phyloP scores from a whole-genome alignment of 1,284 basidiomycete genomes.

The Ganoderma leucocontextum region DNA sequence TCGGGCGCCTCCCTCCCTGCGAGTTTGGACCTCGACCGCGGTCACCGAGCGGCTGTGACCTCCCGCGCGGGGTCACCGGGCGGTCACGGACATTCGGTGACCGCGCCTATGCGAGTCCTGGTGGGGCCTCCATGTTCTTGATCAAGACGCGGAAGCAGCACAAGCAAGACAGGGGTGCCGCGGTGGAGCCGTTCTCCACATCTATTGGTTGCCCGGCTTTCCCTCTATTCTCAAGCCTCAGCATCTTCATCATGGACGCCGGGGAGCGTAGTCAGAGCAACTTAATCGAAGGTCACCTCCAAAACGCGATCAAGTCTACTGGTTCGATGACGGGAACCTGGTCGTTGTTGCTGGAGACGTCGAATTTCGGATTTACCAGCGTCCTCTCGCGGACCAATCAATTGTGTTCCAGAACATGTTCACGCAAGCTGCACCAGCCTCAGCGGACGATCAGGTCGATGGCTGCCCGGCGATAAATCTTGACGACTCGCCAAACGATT shows the following conservation, averaged over 20 bases:
- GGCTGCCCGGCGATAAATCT: slow-evolving; percentile 30
- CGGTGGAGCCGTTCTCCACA: too few relatives aligned
- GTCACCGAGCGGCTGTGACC: too few relatives aligned
- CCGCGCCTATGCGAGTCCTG: too few relatives aligned
- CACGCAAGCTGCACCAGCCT: slow-evolving; percentile 17
- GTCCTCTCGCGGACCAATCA: slow-evolving; percentile 32
- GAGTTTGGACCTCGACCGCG: too few relatives aligned
- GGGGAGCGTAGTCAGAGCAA: background rate
- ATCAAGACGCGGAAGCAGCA: too few relatives aligned
- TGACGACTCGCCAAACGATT: slow-evolving; percentile 27
- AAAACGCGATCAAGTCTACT: slow-evolving; percentile 19
- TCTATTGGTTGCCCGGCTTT: too few relatives aligned
- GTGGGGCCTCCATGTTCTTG: too few relatives aligned
- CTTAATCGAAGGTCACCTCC: background rate
- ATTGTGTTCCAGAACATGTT: slow-evolving; percentile 35
- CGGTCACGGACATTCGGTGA: too few relatives aligned
- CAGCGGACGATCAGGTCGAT: slow-evolving; percentile 21
- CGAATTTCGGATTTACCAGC: slow-evolving; percentile 30
- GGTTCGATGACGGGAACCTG: slow-evolving; percentile 37
- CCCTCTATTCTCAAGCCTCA: too few relatives aligned
- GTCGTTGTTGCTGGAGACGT: slow-evolving; percentile 26
- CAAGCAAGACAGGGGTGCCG: too few relatives aligned
- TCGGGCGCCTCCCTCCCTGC: too few relatives aligned
- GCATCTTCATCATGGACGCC: background rate
- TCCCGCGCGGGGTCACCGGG: too few relatives aligned